Evolutionary conservation across 495 filamentous ascomycete species (phyloP), one percentile per base, ranked within the genome.

Genomic region (Aspergillus wentii): DNA sequence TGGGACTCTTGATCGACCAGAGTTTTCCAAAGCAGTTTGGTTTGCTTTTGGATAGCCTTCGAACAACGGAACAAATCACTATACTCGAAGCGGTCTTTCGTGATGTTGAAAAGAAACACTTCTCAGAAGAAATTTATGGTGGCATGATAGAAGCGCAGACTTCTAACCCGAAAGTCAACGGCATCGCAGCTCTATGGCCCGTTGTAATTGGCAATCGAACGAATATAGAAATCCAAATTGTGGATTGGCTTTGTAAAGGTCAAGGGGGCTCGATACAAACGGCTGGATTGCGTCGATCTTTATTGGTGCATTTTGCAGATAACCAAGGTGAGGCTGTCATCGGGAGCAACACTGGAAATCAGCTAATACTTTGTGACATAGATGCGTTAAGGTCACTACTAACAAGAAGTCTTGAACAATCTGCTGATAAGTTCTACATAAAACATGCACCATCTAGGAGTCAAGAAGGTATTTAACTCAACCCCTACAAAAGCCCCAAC

Each of bases 381-480:
- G 69, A 74, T 3, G 56, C 67, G 7, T 56, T 88, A 13, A 64
- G 72, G 18, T 58, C 49, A 3, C 52, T 94, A 8, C 51, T 94
- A 13, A 76, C 85, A 41, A 84, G 79, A 51, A 70, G 69, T 34
- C 64, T 95, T 17, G 62, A 64, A 32, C 74, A 85, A 23, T 95
- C 95, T 53, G 85, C 83, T 8, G 90, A 97, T 47, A 79, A 85
- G 35, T 67, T 96, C 23, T 90, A 83, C 51, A 88, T 96, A 48
- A 85, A 81, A 41, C 88, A 95, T 56, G 78, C 82, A 4, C 82
- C 88, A 2, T 76, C 84, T 15, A 54, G 87, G 22, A 81, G 86
- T 45, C 92, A 99, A 72, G 88, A 96, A 76, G 85, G 87, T 86
- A 51, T 40, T 61, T 60, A 25, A 16, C 28, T 14, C 14, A 11